phyloP scores from a whole-genome alignment of 805 yeast genomes.

The Zygosaccharomyces kombuchaensis region DNA sequence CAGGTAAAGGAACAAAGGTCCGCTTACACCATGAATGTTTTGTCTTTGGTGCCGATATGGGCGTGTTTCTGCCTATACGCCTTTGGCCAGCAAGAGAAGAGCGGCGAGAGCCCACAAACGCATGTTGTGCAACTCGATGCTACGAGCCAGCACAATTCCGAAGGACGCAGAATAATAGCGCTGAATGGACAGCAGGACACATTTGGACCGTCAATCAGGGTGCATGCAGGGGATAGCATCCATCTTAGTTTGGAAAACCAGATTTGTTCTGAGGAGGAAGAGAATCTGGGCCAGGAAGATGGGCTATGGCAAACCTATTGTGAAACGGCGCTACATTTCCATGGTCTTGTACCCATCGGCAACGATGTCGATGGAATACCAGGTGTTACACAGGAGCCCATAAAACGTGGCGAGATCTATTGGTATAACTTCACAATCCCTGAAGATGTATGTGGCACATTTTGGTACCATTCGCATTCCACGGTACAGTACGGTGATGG shows the following conservation, averaged over 20 bases:
- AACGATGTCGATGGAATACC: constrained; percentile 43
- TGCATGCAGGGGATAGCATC: constrained; percentile 23
- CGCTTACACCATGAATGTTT: neutral
- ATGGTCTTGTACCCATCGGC: constrained; percentile 46
- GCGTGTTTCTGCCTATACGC: neutral
- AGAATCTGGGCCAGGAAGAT: constrained; percentile 28
- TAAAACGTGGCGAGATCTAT: constrained; percentile 56
- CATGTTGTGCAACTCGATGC: constrained; percentile 17
- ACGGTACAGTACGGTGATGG: constrained; percentile 51
- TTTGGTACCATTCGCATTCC: constrained; percentile 56
- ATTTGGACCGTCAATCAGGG: constrained; percentile 26
- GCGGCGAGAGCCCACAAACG: neutral
- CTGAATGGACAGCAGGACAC: constrained; percentile 20
- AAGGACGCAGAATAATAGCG: constrained; percentile 22
- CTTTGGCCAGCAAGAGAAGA: neutral
- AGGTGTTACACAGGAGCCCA: constrained; percentile 62
- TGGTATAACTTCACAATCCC: constrained; percentile 46
- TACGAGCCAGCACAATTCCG: constrained; percentile 9
- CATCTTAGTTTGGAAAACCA: constrained; percentile 19
- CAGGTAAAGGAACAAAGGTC: neutral
- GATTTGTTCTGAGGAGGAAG: constrained; percentile 19
- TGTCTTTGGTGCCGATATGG: neutral
- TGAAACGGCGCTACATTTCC: constrained; percentile 46
- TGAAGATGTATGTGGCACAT: constrained; percentile 43
- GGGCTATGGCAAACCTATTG: constrained; percentile 19